These are phyloP conservation scores for Styphnolobium japonicum DNA, from an alignment of 306 rosid genomes.

Conservation along the genomic window DNA sequence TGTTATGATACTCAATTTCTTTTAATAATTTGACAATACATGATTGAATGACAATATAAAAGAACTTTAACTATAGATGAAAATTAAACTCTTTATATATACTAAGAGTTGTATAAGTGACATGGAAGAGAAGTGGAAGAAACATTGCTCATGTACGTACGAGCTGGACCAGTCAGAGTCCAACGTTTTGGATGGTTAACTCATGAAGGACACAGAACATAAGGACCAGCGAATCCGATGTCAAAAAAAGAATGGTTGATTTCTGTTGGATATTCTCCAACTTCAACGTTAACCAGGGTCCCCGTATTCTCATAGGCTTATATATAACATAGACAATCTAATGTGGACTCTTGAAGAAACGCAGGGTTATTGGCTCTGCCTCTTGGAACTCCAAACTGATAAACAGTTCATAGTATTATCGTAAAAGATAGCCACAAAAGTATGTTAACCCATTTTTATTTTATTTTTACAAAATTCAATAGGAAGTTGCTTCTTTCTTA, in stretches of 20 bases:
- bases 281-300: not conserved
- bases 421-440: slow-evolving; percentile 28
- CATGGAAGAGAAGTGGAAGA: not conserved
- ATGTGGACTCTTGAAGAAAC: slow-evolving; percentile 18
- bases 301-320: not conserved
- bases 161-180: slow-evolving; percentile 26
- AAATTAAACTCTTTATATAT: too few species aligned
- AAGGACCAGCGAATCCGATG: slow-evolving; percentile 27
- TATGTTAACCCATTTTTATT: slow-evolving; percentile 18
- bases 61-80: too few species aligned
- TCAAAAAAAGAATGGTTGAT: not conserved
- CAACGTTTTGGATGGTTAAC: slow-evolving; percentile 2
- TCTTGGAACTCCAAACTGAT: slow-evolving; percentile 24
- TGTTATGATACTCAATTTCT: too few species aligned
- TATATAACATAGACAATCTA: slow-evolving; percentile 21
- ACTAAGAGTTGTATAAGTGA: not conserved
- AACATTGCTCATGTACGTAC: not conserved
- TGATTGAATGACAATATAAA: too few species aligned
- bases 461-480: slow-evolving; percentile 10
- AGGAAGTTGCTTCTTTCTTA: slow-evolving; percentile 13
- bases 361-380: slow-evolving; percentile 7
- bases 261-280: slow-evolving; percentile 30
- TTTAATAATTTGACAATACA: too few species aligned
- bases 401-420: slow-evolving; percentile 1
- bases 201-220: not conserved